These are phyloP conservation scores for Babesia ovis DNA, from an alignment of 169 alveolate species.

Conservation along the genomic window DNA sequence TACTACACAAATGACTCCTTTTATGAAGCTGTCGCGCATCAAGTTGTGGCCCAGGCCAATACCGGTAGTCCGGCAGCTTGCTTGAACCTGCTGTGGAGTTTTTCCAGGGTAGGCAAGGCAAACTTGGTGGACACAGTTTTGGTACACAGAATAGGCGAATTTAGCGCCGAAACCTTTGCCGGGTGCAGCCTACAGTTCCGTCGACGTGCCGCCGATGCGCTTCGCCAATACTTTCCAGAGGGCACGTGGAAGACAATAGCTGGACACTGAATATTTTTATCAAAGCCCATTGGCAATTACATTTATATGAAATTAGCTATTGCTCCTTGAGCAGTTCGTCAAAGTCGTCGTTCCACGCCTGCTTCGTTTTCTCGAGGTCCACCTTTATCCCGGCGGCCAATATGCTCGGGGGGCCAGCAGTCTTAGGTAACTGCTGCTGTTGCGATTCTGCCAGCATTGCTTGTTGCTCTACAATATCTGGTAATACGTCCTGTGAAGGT, in stretches of 20 bases:
- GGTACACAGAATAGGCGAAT: slow-evolving; percentile 5
- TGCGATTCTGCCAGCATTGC: background rate
- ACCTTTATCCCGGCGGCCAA: slow-evolving; percentile 13
- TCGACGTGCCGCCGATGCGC: background rate
- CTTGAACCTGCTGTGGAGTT: slow-evolving; percentile 59
- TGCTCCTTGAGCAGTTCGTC: slow-evolving; percentile 29
- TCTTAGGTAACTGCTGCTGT: background rate
- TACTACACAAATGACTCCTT: slow-evolving; percentile 21
- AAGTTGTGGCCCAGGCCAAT: background rate
- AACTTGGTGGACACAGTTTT: slow-evolving; percentile 25
- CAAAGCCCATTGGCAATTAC: background rate
- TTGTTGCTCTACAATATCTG: background rate
- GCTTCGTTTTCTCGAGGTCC: slow-evolving; percentile 18
- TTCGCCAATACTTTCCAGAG: background rate
- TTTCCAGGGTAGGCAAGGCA: slow-evolving; percentile 24
- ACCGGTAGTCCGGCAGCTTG: slow-evolving; percentile 28
- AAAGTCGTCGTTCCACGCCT: slow-evolving; percentile 29
- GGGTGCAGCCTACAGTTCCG: background rate
- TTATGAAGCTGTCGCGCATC: slow-evolving; percentile 27
- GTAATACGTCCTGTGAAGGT: background rate
- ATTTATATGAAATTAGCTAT: background rate
- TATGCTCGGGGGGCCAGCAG: background rate
- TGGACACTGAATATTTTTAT: background rate
- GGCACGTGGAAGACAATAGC: background rate
- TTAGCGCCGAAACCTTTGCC: slow-evolving; percentile 1